Base-by-base conservation (phyloP, 1,139 yeast species). In the Blastobotrys aristatus region DNA sequence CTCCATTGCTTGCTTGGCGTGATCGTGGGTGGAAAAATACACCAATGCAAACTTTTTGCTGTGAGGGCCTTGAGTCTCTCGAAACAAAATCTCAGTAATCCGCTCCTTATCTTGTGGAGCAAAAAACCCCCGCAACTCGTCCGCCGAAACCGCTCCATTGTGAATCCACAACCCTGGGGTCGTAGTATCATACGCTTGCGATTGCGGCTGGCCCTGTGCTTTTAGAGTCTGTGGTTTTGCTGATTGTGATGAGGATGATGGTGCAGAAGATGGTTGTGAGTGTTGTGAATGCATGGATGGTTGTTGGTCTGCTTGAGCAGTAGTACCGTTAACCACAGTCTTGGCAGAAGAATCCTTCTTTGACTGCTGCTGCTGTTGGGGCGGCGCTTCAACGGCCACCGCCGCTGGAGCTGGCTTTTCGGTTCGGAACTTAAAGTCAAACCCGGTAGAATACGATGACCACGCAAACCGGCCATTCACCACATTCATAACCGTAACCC, bases 371-470 rank as follows among this genome's bases (percentile, higher is more conserved):
- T 6, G 30, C 30, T 11, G 30, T 26, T 26, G 34, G n/a, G 11
- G 34, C n/a, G 16, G 34, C n/a, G n/a, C n/a, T n/a, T n/a, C n/a
- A n/a, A n/a, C n/a, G n/a, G n/a, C n/a, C n/a, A n/a, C n/a, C 4
- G 48, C 46, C 22, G 34, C 48, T 17, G 43, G 42, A 22, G 43
- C 45, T 16, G 42, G 36, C 40, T 44, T 46, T 42, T 44, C 44
- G 43, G 47, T 52, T 49, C 79, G 61, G 60, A 72, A 76, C 20
- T 61, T 64, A 57, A 77, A 78, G 53, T 76, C 76, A 57, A 77
- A 78, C 2, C 82, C 82, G 36, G 66, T 64, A 0, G 79, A 67
- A 21, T 62, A 57, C 16, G 72, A 63, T 47, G 74, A 74, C 61
- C 73, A 68, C 17, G 68, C 64, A 35, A 77, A 61, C 32, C 64